Conservation (phyloP, 768 basidiomycete species). For the Auricularia heimuer region DNA sequence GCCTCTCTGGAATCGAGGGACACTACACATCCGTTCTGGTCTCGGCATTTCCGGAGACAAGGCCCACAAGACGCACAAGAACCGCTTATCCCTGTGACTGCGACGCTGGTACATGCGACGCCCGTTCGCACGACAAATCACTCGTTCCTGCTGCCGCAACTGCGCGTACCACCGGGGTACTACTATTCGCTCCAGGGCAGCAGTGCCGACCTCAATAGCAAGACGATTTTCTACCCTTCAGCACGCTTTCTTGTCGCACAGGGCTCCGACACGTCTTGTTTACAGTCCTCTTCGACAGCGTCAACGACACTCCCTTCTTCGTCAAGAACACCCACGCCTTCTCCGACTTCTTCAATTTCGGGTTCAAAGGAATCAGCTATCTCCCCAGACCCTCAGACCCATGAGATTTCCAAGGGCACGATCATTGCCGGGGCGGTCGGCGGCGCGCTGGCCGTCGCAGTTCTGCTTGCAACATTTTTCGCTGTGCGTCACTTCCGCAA, state of each 20-base stretch:
- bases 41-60: background rate
- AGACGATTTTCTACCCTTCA: background rate
- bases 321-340: background rate
- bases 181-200: background rate
- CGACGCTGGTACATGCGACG: background rate
- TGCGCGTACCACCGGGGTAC: background rate
- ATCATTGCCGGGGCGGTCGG: background rate
- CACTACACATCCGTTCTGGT: background rate
- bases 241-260: background rate
- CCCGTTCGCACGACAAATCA: background rate
- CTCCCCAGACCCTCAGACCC: background rate
- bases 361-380: background rate
- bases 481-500: background rate
- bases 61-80: background rate
- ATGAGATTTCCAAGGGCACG: background rate
- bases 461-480: background rate
- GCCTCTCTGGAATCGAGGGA: background rate
- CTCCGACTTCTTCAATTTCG: background rate
- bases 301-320: background rate
- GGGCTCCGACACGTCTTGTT: background rate
- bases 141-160: background rate
- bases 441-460: background rate
- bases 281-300: background rate
- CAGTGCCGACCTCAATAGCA: background rate
- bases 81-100: background rate